Percentiles rank a stretch among this genome's conserved stretches.
These are phyloP conservation scores for Cryptococcus sp. DNA, from an alignment of 1,284 basidiomycete species.

Conservation along the genomic window DNA sequence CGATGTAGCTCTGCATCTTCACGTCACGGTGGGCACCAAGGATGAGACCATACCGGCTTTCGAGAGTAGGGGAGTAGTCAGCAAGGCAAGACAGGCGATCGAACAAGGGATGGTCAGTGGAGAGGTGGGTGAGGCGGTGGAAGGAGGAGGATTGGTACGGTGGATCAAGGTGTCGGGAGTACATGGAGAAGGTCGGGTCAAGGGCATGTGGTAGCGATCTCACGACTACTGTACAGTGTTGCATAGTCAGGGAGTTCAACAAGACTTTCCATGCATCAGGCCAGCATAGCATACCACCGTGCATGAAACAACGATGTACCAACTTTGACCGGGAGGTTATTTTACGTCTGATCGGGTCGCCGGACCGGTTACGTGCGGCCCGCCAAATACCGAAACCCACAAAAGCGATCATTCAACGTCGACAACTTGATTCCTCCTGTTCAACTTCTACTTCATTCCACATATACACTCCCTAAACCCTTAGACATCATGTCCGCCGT, in stretches of 20 bases:
- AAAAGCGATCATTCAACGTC: no score
- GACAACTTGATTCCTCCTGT: neutral
- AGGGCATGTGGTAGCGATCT: slow-evolving; percentile 12
- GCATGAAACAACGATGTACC: no score
- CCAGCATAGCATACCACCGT: no score
- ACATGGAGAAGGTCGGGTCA: slow-evolving; percentile 13
- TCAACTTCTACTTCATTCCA: neutral
- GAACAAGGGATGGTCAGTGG: slow-evolving; percentile 16
- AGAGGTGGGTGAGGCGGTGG: slow-evolving; percentile 22
- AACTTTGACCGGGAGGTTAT: no score
- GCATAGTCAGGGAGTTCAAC: no score
- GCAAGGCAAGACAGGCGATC: slow-evolving; percentile 25
- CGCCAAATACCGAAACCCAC: neutral
- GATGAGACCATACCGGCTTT: slow-evolving; percentile 56
- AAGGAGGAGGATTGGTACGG: slow-evolving; percentile 30
- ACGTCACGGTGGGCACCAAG: slow-evolving; percentile 83
- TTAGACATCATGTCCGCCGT: slow-evolving; percentile 18
- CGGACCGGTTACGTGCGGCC: slow-evolving; percentile 1
- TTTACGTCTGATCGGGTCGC: no score
- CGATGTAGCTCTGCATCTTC: slow-evolving; percentile 55
- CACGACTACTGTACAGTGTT: no score
- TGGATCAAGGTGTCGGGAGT: slow-evolving; percentile 22
- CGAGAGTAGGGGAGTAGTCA: slow-evolving; percentile 50
- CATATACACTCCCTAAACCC: neutral
- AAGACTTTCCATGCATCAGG: no score